Evolutionary conservation across 2,329 filamentous ascomycete genomes (phyloP), one percentile per base, ranked within the genome.

Genomic region (Kalaharituber pfeilii): DNA sequence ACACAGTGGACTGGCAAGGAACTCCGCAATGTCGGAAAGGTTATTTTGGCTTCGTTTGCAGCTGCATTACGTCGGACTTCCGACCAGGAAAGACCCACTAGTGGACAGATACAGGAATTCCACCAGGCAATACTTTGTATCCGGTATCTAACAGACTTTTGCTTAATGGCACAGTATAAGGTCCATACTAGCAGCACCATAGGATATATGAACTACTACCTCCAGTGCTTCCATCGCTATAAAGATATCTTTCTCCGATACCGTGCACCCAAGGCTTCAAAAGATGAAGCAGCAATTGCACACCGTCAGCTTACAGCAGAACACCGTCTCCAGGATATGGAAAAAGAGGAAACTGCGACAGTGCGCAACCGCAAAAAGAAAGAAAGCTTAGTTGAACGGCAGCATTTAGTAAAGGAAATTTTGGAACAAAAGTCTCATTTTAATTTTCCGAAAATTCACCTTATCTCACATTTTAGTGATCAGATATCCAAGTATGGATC

Each of bases 241-340:
- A 55, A 55, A 22, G 24, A 55, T 47, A n/a, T 53, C 5, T 57
- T 57, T 45, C 29, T 54, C 2, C 51, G 33, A 28, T 54, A 50
- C n/a, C 25, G 49, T 5, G 27, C 45, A 24, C 22, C 15, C 15
- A 51, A 54, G 33, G 13, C 5, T 6, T 30, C 25, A 8, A 22
- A 26, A 20, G 11, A 18, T 39, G 15, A 5, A 11, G 4, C 24
- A 18, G 8, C 20, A 50, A 18, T 50, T 8, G 27, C 42, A 20
- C 8, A 9, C n/a, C 2, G 20, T 20, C 6, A 29, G 20, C 51
- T 49, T 11, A 25, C 3, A n/a, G 15, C 27, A 5, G n/a, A 50
- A 22, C 3, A 50, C 22, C n/a, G n/a, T n/a, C n/a, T 27, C 29
- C n/a, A 33, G 7, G 7, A 29, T n/a, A 5, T 39, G 36, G 8